Percentiles rank a stretch among this genome's conserved stretches.
Evolutionary conservation across 352 stramenopile genomes (phyloP).

Genomic region (Thalassiosira mediterranea): DNA sequence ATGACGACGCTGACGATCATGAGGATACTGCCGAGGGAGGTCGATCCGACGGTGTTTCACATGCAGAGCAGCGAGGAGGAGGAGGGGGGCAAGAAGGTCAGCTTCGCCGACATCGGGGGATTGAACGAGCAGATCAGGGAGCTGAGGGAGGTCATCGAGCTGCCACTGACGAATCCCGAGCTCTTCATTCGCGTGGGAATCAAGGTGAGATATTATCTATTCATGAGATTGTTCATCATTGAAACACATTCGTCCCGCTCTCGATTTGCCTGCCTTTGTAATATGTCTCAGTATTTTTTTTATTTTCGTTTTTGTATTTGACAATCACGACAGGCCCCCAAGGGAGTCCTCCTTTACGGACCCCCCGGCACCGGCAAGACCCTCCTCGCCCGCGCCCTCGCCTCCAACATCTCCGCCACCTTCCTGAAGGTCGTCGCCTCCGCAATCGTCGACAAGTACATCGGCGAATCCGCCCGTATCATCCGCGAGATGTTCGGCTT

Average conservation of each 20-base stretch:
- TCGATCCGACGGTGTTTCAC: slow-evolving; percentile 99
- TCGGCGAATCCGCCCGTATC: slow-evolving; percentile 98
- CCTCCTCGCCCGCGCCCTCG: slow-evolving; percentile 95
- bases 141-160: slow-evolving; percentile 93
- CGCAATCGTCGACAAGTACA: slow-evolving; percentile 99
- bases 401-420: slow-evolving; percentile 98
- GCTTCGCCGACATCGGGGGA: slow-evolving; percentile 97
- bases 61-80: slow-evolving; percentile 98
- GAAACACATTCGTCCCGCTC: too few relatives aligned
- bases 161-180: slow-evolving; percentile 99
- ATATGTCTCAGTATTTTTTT: slow-evolving; percentile 22
- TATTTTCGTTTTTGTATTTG: slow-evolving; percentile 6
- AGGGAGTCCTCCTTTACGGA: slow-evolving; percentile 98
- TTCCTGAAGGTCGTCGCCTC: slow-evolving; percentile 99
- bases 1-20: slow-evolving; percentile 99
- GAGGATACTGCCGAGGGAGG: slow-evolving; percentile 95
- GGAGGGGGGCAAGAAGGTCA: slow-evolving; percentile 86
- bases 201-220: slow-evolving; percentile 85
- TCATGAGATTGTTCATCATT: too few relatives aligned
- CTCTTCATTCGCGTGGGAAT: slow-evolving; percentile 98
- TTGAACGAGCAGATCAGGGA: slow-evolving; percentile 98
- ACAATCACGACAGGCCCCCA: slow-evolving; percentile 74
- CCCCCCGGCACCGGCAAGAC: slow-evolving; percentile 99
- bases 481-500: slow-evolving; percentile 99
- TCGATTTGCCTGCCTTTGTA: too few relatives aligned